Evolutionary conservation across 306 rosid species (phyloP), one percentile per base, ranked within the genome.

Genomic region (Dicorynia guianensis): DNA sequence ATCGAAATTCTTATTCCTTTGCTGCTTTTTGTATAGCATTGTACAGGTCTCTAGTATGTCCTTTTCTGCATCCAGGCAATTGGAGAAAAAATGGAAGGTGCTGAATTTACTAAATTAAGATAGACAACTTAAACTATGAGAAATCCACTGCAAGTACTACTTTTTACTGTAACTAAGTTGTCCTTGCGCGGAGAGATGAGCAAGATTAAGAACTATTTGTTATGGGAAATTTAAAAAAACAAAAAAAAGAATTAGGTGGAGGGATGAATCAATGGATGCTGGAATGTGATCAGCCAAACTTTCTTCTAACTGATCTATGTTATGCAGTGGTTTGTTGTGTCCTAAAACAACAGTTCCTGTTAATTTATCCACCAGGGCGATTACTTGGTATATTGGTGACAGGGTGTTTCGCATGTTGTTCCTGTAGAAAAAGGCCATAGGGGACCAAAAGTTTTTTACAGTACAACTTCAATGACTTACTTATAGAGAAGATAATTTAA

Each of bases 1-100:
- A 2, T 25, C 2, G 30, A 25, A 25, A 25, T 25, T 25, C 30
- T 25, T 25, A 2, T 1, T 25, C 30, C 1, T 25, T 25, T 25
- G 30, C 30, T 25, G 30, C 30, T 2, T 25, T 25, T 25, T 25
- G 30, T 2, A n/a, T 25, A 25, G 30, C 30, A 25, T 25, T 25
- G 30, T 25, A 25, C 30, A 25, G 30, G 30, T 25, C 30, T 1
- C 30, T 25, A 25, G 30, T 25, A 2, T 25, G 30, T 25, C 30
- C 61, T 17, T 11, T 19, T 44, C 40, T 80, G 60, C 65, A 46
- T 75, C 67, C 30, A 40, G 17, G 14, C 64, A 53, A 39, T 81
- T 44, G 40, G 8, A 70, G 47, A 54, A 20, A 25, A 25, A 25
- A 25, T 25, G 19, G 50, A 12, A 74, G 50, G 20, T 8, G 17